These are phyloP conservation scores for Hypomyces perniciosus DNA, from an alignment of 2,329 filamentous ascomycete genomes.

Conservation along the genomic window DNA sequence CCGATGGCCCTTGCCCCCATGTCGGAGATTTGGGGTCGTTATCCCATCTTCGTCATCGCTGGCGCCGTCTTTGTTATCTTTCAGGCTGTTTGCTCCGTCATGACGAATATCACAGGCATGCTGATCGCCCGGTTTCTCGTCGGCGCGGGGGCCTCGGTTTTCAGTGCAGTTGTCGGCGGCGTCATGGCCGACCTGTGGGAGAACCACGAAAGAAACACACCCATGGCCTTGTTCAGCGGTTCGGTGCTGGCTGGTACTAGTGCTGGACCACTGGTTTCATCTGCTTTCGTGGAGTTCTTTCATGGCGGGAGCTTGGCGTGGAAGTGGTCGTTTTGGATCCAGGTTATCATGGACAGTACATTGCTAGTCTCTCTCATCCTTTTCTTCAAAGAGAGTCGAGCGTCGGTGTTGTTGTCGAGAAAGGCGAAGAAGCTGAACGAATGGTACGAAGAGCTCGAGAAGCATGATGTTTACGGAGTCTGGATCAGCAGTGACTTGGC, in stretches of 20 bases:
- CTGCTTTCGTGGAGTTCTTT: slow-evolving; percentile 60
- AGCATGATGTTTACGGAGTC: slow-evolving; percentile 50
- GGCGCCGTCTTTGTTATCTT: slow-evolving; percentile 66
- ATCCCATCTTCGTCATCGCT: slow-evolving; percentile 72
- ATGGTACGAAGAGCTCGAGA: slow-evolving; percentile 73
- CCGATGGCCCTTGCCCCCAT: slow-evolving; percentile 88
- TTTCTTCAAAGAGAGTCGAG: slow-evolving; percentile 77
- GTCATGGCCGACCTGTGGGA: slow-evolving; percentile 84
- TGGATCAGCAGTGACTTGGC: slow-evolving; percentile 25
- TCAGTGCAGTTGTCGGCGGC: slow-evolving; percentile 88
- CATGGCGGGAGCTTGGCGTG: slow-evolving; percentile 45
- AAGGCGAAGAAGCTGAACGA: slow-evolving; percentile 69
- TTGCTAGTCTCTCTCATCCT: slow-evolving; percentile 56
- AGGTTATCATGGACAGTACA: slow-evolving; percentile 62
- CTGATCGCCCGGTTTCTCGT: slow-evolving; percentile 68
- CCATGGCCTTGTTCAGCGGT: slow-evolving; percentile 86
- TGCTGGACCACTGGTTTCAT: slow-evolving; percentile 65
- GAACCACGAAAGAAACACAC: slow-evolving; percentile 71
- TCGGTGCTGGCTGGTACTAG: slow-evolving; percentile 74
- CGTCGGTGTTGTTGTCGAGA: slow-evolving; percentile 68
- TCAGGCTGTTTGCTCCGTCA: slow-evolving; percentile 68
- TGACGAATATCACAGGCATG: slow-evolving; percentile 65
- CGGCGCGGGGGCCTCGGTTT: slow-evolving; percentile 70
- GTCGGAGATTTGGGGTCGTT: slow-evolving; percentile 80
- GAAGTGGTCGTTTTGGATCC: slow-evolving; percentile 88